A percentile compares a stretch with the other conserved stretches of the same genome.
Conservation (phyloP, 768 basidiomycete species). For the Boletus barrowsii region DNA sequence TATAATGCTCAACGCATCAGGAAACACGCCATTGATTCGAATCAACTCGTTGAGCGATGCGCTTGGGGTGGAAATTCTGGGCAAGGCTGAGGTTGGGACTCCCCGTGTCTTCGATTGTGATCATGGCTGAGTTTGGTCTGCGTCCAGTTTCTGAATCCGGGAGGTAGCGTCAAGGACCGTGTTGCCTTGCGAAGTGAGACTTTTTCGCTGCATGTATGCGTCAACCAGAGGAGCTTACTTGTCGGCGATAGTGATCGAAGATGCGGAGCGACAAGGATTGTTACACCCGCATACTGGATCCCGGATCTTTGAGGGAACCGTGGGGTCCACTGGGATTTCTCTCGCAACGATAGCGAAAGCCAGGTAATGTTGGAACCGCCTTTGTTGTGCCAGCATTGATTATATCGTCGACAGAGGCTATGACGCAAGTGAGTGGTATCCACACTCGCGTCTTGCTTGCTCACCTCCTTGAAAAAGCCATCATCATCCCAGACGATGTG, state of each 20-base stretch:
- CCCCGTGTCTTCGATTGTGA: not conserved
- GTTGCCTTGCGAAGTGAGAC: constrained; percentile 85
- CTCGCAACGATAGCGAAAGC: constrained; percentile 91
- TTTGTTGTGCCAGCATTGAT: not conserved
- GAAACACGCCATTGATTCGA: constrained; percentile 90
- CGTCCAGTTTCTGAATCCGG: constrained; percentile 87
- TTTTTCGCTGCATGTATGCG: not conserved
- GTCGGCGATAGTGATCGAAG: constrained; percentile 75
- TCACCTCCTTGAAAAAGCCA: constrained; percentile 45
- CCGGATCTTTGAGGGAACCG: constrained; percentile 95
- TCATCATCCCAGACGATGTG: constrained; percentile 88
- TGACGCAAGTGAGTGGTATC: constrained; percentile 59
- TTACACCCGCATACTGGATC: constrained; percentile 85
- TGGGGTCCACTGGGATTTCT: constrained; percentile 94
- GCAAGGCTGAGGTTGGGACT: constrained; percentile 80
- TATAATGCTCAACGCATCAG: constrained; percentile 37
- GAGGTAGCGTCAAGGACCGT: constrained; percentile 96
- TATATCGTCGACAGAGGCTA: constrained; percentile 61
- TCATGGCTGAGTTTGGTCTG: constrained; percentile 42
- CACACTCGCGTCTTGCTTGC: not conserved
- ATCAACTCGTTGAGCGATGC: constrained; percentile 90
- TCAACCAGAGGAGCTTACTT: not conserved
- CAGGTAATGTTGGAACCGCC: constrained; percentile 45
- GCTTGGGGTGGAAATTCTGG: constrained; percentile 90
- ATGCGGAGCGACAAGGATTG: constrained; percentile 82